Evolutionary conservation across 805 yeast genomes (phyloP).

Genomic region (Cephaloascus albidus): DNA sequence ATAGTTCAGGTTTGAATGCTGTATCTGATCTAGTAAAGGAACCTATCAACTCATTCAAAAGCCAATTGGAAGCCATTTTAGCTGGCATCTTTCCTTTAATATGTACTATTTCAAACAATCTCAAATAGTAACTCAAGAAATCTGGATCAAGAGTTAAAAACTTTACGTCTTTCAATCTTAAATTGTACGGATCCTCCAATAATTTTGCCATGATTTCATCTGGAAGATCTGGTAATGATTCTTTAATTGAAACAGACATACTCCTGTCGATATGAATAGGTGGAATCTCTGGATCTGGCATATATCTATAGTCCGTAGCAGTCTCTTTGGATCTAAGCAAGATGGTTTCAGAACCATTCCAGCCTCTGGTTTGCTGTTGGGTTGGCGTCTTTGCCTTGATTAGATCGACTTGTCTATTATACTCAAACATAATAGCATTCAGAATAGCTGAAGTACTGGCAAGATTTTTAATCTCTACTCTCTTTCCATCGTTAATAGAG

Average conservation of each 20-base stretch:
- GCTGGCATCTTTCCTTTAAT: slow-evolving; percentile 11
- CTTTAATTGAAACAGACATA: slow-evolving; percentile 30
- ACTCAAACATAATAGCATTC: slow-evolving; percentile 69
- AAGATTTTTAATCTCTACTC: slow-evolving; percentile 87
- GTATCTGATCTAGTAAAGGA: slow-evolving; percentile 40
- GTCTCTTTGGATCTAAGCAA: slow-evolving; percentile 70
- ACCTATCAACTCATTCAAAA: slow-evolving; percentile 75
- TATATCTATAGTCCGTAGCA: slow-evolving; percentile 80
- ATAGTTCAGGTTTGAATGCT: slow-evolving; percentile 15
- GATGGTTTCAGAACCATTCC: slow-evolving; percentile 73
- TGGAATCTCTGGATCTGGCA: slow-evolving; percentile 91
- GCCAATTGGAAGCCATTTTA: slow-evolving; percentile 62
- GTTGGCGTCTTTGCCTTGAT: slow-evolving; percentile 24
- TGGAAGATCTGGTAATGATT: slow-evolving; percentile 48
- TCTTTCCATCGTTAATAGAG: slow-evolving; percentile 59
- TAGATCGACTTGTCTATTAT: slow-evolving; percentile 51
- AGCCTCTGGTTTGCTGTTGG: slow-evolving; percentile 73
- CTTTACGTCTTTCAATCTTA: slow-evolving; percentile 68
- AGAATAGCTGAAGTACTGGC: slow-evolving; percentile 76
- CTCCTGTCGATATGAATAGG: slow-evolving; percentile 33
- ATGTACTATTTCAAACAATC: slow-evolving; percentile 21
- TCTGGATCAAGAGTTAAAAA: slow-evolving; percentile 45
- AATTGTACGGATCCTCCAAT: slow-evolving; percentile 35
- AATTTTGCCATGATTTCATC: slow-evolving; percentile 44
- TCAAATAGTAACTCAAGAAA: slow-evolving; percentile 43